Evolutionary conservation across 2,329 filamentous ascomycete species (phyloP).

Genomic region (Pseudocercospora ulei): DNA sequence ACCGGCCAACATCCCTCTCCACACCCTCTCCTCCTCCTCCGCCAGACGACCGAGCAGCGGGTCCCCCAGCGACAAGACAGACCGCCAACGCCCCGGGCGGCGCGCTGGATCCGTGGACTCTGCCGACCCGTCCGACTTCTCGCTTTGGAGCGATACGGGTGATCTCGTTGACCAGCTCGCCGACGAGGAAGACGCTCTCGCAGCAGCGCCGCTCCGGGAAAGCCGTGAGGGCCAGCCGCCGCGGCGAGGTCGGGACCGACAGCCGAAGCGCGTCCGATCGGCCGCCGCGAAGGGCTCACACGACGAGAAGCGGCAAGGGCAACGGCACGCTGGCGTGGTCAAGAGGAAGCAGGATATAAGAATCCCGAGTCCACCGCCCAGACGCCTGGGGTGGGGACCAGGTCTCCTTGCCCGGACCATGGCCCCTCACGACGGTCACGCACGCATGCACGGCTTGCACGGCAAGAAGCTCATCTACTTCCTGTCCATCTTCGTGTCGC

Average conservation of each 20-base stretch:
- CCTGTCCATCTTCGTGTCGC: slow-evolving; percentile 35
- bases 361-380: slow-evolving; percentile 59
- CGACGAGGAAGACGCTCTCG: slow-evolving; percentile 72
- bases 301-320: slow-evolving; percentile 33
- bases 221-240: slow-evolving; percentile 55
- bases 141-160: slow-evolving; percentile 85
- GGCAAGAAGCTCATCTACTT: slow-evolving; percentile 85
- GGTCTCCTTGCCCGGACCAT: slow-evolving; percentile 73
- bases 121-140: slow-evolving; percentile 52
- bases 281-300: slow-evolving; percentile 38
- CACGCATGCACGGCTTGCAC: slow-evolving; percentile 80
- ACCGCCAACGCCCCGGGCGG: slow-evolving; percentile 42
- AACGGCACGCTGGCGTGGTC: slow-evolving; percentile 29
- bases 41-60: slow-evolving; percentile 36
- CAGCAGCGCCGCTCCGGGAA: slow-evolving; percentile 56
- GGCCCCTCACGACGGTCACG: slow-evolving; percentile 59
- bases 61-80: slow-evolving; percentile 44
- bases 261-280: slow-evolving; percentile 60
- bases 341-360: slow-evolving; percentile 65
- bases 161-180: slow-evolving; percentile 87
- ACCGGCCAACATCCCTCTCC: slow-evolving; percentile 80
- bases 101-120: slow-evolving; percentile 23
- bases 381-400: slow-evolving; percentile 56
- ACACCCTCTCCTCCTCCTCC: slow-evolving; percentile 51
- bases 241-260: slow-evolving; percentile 17